Evolutionary conservation across 2,329 filamentous ascomycete genomes (phyloP).

Genomic region (Cladosporium cucumerinum): DNA sequence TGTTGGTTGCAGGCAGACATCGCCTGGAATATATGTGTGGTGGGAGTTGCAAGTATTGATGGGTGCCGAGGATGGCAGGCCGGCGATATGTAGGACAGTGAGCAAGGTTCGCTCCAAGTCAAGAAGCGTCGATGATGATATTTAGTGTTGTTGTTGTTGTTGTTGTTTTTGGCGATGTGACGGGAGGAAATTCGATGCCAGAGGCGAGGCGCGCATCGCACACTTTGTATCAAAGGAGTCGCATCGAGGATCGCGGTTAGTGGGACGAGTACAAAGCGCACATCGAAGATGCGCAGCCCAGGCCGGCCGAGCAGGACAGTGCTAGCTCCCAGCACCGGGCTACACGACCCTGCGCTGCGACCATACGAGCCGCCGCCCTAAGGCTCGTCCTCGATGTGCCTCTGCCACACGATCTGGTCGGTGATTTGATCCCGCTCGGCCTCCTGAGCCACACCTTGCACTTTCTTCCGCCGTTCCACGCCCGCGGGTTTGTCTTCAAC

Average conservation of each 20-base stretch:
- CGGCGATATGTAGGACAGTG: not conserved
- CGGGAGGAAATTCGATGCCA: not conserved
- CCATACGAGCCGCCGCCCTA: not conserved
- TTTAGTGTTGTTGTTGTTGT: not conserved
- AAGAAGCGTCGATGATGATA: not conserved
- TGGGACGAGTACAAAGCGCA: not conserved
- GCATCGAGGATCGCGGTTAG: slow-evolving; percentile 9
- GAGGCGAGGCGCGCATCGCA: not conserved
- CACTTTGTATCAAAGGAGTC: slow-evolving; percentile 6
- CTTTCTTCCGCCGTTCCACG: not conserved
- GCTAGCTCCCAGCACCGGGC: not conserved
- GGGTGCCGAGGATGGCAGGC: not conserved
- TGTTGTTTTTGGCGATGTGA: not conserved
- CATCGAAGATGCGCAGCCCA: not conserved
- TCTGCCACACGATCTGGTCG: slow-evolving; percentile 5
- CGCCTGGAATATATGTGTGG: not conserved
- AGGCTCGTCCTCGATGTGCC: not conserved
- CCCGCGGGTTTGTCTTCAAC: not conserved
- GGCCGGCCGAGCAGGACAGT: not conserved
- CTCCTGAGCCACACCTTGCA: not conserved
- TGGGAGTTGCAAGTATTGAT: not conserved
- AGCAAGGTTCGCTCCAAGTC: not conserved
- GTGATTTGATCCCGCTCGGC: not conserved
- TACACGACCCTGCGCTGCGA: slow-evolving; percentile 7
- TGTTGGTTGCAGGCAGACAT: slow-evolving; percentile 7